phyloP scores from a whole-genome alignment of 768 basidiomycete species.

The Inosperma sp. region DNA sequence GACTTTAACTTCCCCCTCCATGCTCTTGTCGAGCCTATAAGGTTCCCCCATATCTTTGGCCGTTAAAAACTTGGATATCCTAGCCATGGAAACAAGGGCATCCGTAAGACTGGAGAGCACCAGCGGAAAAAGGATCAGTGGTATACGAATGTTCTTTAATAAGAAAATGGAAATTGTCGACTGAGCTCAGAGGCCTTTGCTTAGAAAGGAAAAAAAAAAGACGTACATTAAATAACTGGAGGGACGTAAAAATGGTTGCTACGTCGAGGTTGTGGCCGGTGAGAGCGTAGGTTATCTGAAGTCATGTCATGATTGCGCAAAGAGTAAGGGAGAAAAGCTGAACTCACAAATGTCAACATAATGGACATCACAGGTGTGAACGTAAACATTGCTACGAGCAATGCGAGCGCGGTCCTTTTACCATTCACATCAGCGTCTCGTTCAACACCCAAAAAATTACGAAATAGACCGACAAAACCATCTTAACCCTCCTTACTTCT shows the following conservation, averaged over 20 bases:
- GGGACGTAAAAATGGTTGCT: constrained; percentile 50
- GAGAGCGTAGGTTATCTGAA: constrained; percentile 58
- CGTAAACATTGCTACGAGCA: constrained; percentile 41
- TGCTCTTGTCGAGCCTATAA: constrained; percentile 40
- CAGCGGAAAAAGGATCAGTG: constrained; percentile 55
- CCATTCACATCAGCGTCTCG: no score
- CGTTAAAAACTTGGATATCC: constrained; percentile 45
- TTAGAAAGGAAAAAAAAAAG: no score
- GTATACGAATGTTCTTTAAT: constrained; percentile 52
- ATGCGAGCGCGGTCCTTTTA: constrained; percentile 32
- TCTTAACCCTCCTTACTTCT: constrained; percentile 38
- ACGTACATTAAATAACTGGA: constrained; percentile 57
- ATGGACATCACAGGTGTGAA: constrained; percentile 51
- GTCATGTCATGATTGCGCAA: background rate
- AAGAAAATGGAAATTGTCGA: no score
- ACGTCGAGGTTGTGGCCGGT: constrained; percentile 51
- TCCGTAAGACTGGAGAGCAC: constrained; percentile 46
- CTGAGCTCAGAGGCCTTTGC: background rate
- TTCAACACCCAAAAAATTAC: no score
- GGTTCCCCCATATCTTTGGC: constrained; percentile 52
- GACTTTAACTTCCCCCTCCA: constrained; percentile 44
- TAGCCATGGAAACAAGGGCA: constrained; percentile 45
- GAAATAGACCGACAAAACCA: constrained; percentile 34
- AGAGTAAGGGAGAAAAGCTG: background rate
- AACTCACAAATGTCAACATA: constrained; percentile 49